phyloP scores from a whole-genome alignment of 495 filamentous ascomycete species.

The Platismatia glauca region DNA sequence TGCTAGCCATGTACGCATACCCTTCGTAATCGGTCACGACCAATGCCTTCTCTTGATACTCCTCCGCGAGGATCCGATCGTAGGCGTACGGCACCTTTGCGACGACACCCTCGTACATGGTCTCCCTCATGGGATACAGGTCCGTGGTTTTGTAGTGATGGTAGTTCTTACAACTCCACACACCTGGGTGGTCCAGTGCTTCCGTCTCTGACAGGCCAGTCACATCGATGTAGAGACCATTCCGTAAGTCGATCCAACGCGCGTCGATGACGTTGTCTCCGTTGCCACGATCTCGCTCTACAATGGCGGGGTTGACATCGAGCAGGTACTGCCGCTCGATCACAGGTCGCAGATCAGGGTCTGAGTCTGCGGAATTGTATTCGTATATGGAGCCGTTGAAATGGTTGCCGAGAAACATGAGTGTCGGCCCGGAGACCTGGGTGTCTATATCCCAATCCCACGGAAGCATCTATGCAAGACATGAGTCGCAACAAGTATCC shows the following conservation, averaged over 20 bases:
- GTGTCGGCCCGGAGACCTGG: conserved; percentile 58
- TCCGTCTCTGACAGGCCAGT: conserved; percentile 70
- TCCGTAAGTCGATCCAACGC: conserved; percentile 69
- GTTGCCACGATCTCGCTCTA: conserved; percentile 49
- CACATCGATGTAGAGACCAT: conserved; percentile 79
- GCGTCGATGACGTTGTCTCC: conserved; percentile 80
- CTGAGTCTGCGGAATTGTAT: conserved; percentile 37
- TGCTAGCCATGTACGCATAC: conserved; percentile 31
- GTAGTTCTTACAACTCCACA: conserved; percentile 78
- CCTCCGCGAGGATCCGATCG: conserved; percentile 47
- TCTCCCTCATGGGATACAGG: conserved; percentile 47
- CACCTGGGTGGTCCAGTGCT: conserved; percentile 44
- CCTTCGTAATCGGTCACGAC: conserved; percentile 41
- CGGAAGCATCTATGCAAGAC: conserved; percentile 50
- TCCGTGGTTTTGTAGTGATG: conserved; percentile 55
- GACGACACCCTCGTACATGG: conserved; percentile 50
- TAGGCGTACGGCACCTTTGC: conserved; percentile 57
- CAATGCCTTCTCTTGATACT: conserved; percentile 49
- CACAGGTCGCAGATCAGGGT: conserved; percentile 17
- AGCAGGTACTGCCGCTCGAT: conserved; percentile 55
- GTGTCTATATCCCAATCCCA: conserved; percentile 90
- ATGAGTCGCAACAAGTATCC: not conserved
- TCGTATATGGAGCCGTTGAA: conserved; percentile 58
- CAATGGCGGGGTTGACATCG: conserved; percentile 66
- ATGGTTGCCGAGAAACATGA: conserved; percentile 50